These are phyloP conservation scores for Claviceps humidiphila DNA, from an alignment of 2,329 filamentous ascomycete species.

Conservation along the genomic window DNA sequence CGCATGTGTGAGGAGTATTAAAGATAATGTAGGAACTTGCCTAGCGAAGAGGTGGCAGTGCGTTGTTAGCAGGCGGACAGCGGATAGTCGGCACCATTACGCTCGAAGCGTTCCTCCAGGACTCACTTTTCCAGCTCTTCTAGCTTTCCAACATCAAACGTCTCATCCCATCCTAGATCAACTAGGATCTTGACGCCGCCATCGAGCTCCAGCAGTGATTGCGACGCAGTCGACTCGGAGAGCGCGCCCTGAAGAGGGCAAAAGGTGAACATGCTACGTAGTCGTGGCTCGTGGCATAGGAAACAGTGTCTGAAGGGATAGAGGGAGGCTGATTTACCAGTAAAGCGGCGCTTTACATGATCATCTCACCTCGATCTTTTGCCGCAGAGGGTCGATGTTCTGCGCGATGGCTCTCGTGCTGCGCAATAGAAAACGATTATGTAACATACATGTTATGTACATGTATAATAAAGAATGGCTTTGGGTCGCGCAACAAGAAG, in stretches of 20 bases:
- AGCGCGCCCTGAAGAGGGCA: constrained; percentile 85
- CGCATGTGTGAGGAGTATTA: constrained; percentile 89
- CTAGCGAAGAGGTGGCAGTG: constrained; percentile 28
- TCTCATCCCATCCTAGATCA: constrained; percentile 91
- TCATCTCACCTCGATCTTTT: neutral
- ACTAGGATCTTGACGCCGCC: constrained; percentile 91
- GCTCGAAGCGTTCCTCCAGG: neutral
- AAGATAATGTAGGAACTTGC: constrained; percentile 79
- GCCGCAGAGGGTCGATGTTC: neutral
- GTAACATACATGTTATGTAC: too few species aligned
- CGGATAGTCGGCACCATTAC: neutral
- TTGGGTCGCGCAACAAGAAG: too few species aligned
- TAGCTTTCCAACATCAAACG: constrained; percentile 70
- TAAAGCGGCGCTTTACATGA: neutral
- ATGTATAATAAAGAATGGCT: too few species aligned
- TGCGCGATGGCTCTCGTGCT: neutral
- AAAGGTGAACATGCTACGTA: constrained; percentile 78
- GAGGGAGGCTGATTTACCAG: neutral
- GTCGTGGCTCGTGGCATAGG: constrained; percentile 1
- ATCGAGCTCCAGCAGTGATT: constrained; percentile 93
- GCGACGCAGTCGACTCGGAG: constrained; percentile 72
- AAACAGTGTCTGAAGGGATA: neutral
- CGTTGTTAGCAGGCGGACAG: constrained; percentile 10
- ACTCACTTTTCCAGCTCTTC: constrained; percentile 78
- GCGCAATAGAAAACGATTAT: neutral